phyloP scores from a whole-genome alignment of 345 rosid species.

The Clarkia xantiana region DNA sequence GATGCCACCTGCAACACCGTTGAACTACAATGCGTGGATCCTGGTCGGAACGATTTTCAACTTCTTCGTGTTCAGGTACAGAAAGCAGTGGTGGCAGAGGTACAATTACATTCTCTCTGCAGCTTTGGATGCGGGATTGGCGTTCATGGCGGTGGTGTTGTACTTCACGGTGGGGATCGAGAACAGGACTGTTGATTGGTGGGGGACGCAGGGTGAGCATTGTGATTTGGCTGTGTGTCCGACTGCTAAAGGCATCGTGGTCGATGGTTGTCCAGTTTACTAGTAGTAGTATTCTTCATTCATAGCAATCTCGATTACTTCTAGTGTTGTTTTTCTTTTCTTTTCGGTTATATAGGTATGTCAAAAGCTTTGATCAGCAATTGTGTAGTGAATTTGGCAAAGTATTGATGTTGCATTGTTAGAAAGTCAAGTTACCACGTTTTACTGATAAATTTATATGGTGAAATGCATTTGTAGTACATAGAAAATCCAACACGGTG shows the following conservation, averaged over 20 bases:
- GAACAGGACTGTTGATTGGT: constrained; percentile 40
- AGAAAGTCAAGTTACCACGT: too few species aligned
- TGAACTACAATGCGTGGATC: constrained; percentile 70
- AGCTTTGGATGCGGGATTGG: constrained; percentile 75
- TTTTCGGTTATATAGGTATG: too few species aligned
- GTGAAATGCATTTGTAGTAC: too few species aligned
- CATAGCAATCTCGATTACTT: too few species aligned
- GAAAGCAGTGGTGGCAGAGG: constrained; percentile 83
- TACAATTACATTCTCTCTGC: constrained; percentile 78
- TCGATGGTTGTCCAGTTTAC: constrained; percentile 63
- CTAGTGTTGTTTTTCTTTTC: too few species aligned
- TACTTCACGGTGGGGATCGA: constrained; percentile 56
- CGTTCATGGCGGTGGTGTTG: constrained; percentile 67
- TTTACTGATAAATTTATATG: too few species aligned
- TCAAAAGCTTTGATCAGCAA: too few species aligned
- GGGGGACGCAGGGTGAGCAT: constrained; percentile 73
- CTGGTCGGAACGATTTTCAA: constrained; percentile 71
- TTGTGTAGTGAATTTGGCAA: too few species aligned
- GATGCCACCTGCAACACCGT: constrained; percentile 76
- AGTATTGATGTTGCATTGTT: too few species aligned
- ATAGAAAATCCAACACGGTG: too few species aligned
- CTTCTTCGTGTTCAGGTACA: constrained; percentile 57
- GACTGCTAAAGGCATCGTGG: constrained; percentile 48
- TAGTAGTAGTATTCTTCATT: too few species aligned
- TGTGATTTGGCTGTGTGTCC: constrained; percentile 72